Percentiles rank a stretch among this genome's conserved stretches.
phyloP scores from a whole-genome alignment of 768 basidiomycete species.

The Suillus fuscotomentosus region DNA sequence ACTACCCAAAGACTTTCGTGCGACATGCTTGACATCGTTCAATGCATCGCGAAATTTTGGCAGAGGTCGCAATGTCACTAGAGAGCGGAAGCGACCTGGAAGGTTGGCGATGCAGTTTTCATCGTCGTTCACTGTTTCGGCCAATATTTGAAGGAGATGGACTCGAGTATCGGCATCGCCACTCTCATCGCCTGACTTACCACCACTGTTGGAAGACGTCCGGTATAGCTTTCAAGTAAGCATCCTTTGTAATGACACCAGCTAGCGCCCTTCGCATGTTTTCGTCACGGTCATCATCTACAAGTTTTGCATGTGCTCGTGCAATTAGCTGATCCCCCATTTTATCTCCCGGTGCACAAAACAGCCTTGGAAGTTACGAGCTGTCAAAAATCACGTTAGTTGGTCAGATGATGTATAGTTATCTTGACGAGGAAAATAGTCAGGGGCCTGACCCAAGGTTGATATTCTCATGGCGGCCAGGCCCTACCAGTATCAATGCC shows the following conservation, averaged over 20 bases:
- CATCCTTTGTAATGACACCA: not conserved
- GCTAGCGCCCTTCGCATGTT: not conserved
- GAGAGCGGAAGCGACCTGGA: slow-evolving; percentile 2
- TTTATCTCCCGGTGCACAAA: slow-evolving; percentile 22
- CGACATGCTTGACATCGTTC: not conserved
- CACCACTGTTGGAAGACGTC: slow-evolving; percentile 9
- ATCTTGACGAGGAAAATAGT: slow-evolving; percentile 7
- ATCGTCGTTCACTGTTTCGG: slow-evolving; percentile 25
- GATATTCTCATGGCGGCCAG: not conserved
- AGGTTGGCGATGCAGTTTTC: not conserved
- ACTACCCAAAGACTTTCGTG: not conserved
- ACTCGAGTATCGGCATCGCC: slow-evolving; percentile 6
- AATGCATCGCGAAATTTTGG: not conserved
- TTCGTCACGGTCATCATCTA: slow-evolving; percentile 2
- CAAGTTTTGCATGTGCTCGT: slow-evolving; percentile 17
- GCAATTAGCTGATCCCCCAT: slow-evolving; percentile 19
- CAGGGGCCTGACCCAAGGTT: not conserved
- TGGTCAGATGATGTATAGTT: slow-evolving; percentile 25
- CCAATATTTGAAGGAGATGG: slow-evolving; percentile 11
- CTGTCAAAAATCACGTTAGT: slow-evolving; percentile 21
- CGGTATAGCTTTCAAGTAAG: not conserved
- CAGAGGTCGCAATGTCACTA: slow-evolving; percentile 7
- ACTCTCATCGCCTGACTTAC: slow-evolving; percentile 11
- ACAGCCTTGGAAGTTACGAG: slow-evolving; percentile 15
- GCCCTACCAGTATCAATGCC: not conserved